Conservation (phyloP, 345 rosid genomes). For the Gossypium raimondii region DNA sequence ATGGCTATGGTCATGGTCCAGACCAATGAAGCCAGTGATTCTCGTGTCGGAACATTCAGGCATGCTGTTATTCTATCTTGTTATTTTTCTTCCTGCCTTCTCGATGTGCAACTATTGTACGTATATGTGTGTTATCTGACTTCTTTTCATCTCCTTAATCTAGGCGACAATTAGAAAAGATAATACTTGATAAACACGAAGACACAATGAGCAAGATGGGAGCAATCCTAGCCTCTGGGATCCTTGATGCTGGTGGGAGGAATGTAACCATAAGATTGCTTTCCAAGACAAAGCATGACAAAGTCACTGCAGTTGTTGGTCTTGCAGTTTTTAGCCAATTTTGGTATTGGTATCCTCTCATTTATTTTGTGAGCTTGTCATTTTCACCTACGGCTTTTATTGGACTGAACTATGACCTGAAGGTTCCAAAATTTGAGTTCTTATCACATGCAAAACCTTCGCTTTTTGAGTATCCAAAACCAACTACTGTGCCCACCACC, state of each 20-base stretch:
- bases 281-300: constrained; percentile 94
- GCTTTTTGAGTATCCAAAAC: constrained; percentile 92
- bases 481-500: constrained; percentile 74
- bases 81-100: background rate
- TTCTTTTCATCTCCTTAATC: background rate
- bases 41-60: constrained; percentile 98
- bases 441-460: constrained; percentile 92
- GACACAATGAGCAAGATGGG: constrained; percentile 99
- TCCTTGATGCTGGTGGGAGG: constrained; percentile 99
- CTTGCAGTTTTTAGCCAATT: constrained; percentile 97
- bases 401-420: constrained; percentile 86
- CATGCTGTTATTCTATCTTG: constrained; percentile 17
- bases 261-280: constrained; percentile 89
- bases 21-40: constrained; percentile 90
- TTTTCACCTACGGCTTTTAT: constrained; percentile 97
- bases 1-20: constrained; percentile 99
- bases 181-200: constrained; percentile 92
- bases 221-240: constrained; percentile 95
- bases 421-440: constrained; percentile 54
- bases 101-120: background rate
- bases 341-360: constrained; percentile 99
- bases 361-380: constrained; percentile 82
- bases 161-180: constrained; percentile 94
- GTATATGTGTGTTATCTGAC: background rate
- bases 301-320: constrained; percentile 93